Conservation (phyloP, 2,329 filamentous ascomycete species). For the Arthrinium puccinioides region DNA sequence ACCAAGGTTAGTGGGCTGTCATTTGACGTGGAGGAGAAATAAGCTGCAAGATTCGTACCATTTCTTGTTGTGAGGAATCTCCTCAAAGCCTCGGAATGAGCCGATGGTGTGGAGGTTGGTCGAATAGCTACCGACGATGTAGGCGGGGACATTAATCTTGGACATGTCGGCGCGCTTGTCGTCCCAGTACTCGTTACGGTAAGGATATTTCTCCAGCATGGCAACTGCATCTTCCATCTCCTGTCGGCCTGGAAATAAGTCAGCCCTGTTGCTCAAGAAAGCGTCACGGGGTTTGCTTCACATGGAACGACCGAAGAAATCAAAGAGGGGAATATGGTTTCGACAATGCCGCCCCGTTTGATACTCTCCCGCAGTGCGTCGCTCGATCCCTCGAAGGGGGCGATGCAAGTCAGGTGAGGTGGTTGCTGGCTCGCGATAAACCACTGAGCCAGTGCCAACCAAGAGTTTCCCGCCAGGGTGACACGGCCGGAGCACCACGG, state of each 20-base stretch:
- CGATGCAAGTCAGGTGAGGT: conserved; percentile 9
- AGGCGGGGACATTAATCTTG: conserved; percentile 14
- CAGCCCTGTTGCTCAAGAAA: conserved; percentile 6
- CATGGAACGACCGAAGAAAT: neutral
- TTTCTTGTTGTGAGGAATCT: conserved; percentile 8
- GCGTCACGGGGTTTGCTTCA: neutral
- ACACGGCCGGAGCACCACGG: conserved; percentile 18
- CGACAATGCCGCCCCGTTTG: conserved; percentile 6
- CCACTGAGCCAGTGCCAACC: conserved; percentile 4
- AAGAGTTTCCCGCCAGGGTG: conserved; percentile 7
- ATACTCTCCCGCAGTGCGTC: conserved; percentile 6
- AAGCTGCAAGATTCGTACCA: neutral
- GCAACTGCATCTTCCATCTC: conserved; percentile 7
- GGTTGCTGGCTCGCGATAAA: conserved; percentile 10
- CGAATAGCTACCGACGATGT: conserved; percentile 16
- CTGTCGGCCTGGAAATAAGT: conserved; percentile 7
- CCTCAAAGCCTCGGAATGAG: conserved; percentile 13
- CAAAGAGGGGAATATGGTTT: neutral
- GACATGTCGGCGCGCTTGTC: conserved; percentile 13
- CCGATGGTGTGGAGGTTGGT: conserved; percentile 14
- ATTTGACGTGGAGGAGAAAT: neutral
- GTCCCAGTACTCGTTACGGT: conserved; percentile 10
- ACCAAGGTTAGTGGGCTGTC: neutral
- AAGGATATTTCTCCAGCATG: conserved; percentile 10
- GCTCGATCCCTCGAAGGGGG: conserved; percentile 6